Evolutionary conservation across 768 basidiomycete species (phyloP).

Genomic region (Termitomyces sp.): DNA sequence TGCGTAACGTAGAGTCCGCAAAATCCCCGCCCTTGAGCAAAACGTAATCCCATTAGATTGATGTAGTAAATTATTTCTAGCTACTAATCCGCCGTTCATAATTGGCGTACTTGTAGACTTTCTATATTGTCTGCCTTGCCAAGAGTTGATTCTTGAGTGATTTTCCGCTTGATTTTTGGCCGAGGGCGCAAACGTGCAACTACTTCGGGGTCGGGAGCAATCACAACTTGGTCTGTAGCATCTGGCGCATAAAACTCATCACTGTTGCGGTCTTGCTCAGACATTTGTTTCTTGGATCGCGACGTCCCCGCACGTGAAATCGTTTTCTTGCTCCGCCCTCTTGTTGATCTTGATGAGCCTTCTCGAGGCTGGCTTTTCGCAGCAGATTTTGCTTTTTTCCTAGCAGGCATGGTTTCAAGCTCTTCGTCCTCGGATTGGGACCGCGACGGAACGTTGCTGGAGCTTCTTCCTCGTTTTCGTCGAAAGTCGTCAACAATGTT

Average conservation of each 20-base stretch:
- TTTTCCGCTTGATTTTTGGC: slow-evolving; percentile 24
- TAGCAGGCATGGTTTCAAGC: slow-evolving; percentile 18
- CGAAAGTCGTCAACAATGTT: slow-evolving; percentile 82
- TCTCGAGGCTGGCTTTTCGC: slow-evolving; percentile 14
- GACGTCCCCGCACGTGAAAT: slow-evolving; percentile 2
- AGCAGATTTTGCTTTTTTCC: slow-evolving; percentile 25
- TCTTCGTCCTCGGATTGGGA: slow-evolving; percentile 21
- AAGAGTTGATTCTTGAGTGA: neutral
- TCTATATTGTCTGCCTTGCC: neutral
- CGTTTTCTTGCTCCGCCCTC: slow-evolving; percentile 10
- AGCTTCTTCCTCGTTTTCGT: slow-evolving; percentile 43
- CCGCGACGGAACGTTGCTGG: slow-evolving; percentile 17
- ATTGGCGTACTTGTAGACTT: neutral
- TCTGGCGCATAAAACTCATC: slow-evolving; percentile 3
- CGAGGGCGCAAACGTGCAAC: slow-evolving; percentile 30
- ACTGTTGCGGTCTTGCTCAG: neutral
- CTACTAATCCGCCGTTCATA: neutral
- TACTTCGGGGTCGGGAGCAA: slow-evolving; percentile 19
- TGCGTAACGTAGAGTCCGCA: slow-evolving; percentile 13
- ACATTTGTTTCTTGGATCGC: slow-evolving; percentile 11
- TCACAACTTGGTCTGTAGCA: slow-evolving; percentile 4
- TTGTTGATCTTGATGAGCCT: slow-evolving; percentile 8
- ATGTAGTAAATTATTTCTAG: slow-evolving; percentile 5
- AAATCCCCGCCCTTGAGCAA: neutral
- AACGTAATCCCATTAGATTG: slow-evolving; percentile 9